Percentiles rank a stretch among this genome's conserved stretches.
These are phyloP conservation scores for Stemphylium lycopersici DNA, from an alignment of 2,329 filamentous ascomycete species.

Conservation along the genomic window DNA sequence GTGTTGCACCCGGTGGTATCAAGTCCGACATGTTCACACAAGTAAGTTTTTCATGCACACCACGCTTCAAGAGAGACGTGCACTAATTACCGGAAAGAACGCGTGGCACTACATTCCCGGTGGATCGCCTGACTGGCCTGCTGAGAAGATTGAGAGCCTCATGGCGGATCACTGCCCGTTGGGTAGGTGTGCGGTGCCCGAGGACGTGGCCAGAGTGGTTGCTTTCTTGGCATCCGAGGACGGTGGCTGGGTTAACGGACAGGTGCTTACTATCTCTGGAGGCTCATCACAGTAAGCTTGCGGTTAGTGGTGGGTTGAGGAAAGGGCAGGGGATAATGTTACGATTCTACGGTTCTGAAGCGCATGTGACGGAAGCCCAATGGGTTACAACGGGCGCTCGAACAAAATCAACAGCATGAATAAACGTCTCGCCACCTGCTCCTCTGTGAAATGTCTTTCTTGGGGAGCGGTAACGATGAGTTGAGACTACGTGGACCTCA, in stretches of 20 bases:
- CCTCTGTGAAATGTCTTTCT: no score
- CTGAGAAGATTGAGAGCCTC: slow-evolving; percentile 56
- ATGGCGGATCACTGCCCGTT: slow-evolving; percentile 59
- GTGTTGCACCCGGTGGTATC: slow-evolving; percentile 73
- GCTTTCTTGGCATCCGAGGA: slow-evolving; percentile 50
- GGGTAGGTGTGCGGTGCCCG: slow-evolving; percentile 56
- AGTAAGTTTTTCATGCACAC: no score
- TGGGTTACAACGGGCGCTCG: slow-evolving; percentile 1
- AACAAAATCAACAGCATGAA: not conserved
- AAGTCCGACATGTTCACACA: slow-evolving; percentile 79
- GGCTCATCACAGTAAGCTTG: slow-evolving; percentile 47
- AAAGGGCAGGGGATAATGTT: not conserved
- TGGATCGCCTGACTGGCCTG: slow-evolving; percentile 56
- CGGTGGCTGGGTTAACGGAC: slow-evolving; percentile 50
- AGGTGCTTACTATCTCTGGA: slow-evolving; percentile 51
- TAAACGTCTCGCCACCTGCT: no score
- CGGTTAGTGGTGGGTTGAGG: not conserved
- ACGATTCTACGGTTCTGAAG: not conserved
- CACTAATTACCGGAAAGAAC: slow-evolving; percentile 48
- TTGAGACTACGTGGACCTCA: no score
- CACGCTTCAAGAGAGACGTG: no score
- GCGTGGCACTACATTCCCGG: slow-evolving; percentile 60
- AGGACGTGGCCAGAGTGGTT: slow-evolving; percentile 53
- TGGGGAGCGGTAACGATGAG: no score
- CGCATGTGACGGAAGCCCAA: not conserved